phyloP scores from a whole-genome alignment of 2,329 filamentous ascomycete genomes.

The Trichoderma koningiopsis region DNA sequence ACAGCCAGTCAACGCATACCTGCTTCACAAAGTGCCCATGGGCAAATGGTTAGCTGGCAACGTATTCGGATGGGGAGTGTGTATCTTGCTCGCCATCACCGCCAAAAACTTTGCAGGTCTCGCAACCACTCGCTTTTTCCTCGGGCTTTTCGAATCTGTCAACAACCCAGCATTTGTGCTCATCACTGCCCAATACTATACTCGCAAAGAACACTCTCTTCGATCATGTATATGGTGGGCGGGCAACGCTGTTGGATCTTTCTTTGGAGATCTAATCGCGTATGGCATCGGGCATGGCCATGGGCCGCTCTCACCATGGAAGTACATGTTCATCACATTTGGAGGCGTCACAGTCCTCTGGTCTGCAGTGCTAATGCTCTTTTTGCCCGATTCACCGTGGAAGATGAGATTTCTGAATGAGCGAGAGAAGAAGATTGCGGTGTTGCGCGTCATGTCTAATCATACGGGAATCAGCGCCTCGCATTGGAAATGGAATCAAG shows the following conservation, averaged over 20 bases:
- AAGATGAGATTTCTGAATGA: not conserved
- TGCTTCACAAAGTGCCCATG: slow-evolving; percentile 25
- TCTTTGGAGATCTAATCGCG: slow-evolving; percentile 25
- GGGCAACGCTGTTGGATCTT: slow-evolving; percentile 24
- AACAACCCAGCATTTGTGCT: slow-evolving; percentile 27
- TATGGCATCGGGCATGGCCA: slow-evolving; percentile 23
- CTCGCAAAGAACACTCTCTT: slow-evolving; percentile 28
- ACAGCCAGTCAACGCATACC: not conserved
- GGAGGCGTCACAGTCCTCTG: slow-evolving; percentile 1
- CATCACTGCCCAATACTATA: slow-evolving; percentile 28
- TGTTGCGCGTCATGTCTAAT: slow-evolving; percentile 20
- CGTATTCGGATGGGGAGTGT: slow-evolving; percentile 18
- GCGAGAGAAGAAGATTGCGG: slow-evolving; percentile 26
- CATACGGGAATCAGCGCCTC: not conserved
- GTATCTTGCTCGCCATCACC: not conserved
- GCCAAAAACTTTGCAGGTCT: slow-evolving; percentile 26
- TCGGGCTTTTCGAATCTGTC: slow-evolving; percentile 28
- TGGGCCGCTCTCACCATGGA: slow-evolving; percentile 7
- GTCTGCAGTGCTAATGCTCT: not conserved
- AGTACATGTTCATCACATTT: slow-evolving; percentile 17
- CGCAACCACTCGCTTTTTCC: slow-evolving; percentile 26
- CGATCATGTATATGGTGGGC: slow-evolving; percentile 29
- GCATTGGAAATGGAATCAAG: slow-evolving; percentile 5
- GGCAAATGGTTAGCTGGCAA: slow-evolving; percentile 18
- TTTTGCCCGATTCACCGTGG: not conserved